These are phyloP conservation scores for Parietichytrium sp. DNA, from an alignment of 108 stramenopile genomes.

Conservation along the genomic window DNA sequence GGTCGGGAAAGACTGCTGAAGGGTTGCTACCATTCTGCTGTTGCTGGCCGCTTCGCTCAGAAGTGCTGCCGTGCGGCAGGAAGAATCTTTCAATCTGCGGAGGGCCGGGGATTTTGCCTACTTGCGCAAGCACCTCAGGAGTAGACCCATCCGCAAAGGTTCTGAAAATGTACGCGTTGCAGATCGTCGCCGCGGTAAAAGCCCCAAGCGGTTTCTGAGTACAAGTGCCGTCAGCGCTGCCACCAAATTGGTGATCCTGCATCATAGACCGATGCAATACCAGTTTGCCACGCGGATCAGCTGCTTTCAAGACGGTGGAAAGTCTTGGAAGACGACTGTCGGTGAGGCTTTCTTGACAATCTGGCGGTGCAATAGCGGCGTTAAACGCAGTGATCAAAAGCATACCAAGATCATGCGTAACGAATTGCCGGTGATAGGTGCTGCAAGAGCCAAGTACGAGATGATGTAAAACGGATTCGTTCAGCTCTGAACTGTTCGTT, in stretches of 20 bases:
- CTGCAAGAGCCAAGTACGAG: neutral
- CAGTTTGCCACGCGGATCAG: neutral
- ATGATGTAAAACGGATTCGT: neutral
- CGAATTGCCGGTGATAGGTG: conserved; percentile 6
- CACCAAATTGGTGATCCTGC: no score
- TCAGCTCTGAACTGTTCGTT: no score
- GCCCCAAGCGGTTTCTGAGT: no score
- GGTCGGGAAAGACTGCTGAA: neutral
- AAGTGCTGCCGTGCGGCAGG: conserved; percentile 18
- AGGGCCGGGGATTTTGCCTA: neutral
- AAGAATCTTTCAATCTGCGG: conserved; percentile 36
- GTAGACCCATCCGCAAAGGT: no score
- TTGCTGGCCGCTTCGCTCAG: neutral
- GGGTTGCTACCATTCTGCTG: neutral
- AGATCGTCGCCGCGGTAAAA: no score
- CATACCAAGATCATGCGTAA: neutral
- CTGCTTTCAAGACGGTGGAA: neutral
- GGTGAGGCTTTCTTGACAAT: neutral
- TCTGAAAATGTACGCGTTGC: no score
- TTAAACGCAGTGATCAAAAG: neutral
- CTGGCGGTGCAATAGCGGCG: neutral
- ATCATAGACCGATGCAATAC: no score
- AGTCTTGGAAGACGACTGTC: neutral
- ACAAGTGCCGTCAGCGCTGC: no score
- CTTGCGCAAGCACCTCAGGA: neutral